These are phyloP conservation scores for Geranium brycei DNA, from an alignment of 345 rosid species.

Conservation along the genomic window DNA sequence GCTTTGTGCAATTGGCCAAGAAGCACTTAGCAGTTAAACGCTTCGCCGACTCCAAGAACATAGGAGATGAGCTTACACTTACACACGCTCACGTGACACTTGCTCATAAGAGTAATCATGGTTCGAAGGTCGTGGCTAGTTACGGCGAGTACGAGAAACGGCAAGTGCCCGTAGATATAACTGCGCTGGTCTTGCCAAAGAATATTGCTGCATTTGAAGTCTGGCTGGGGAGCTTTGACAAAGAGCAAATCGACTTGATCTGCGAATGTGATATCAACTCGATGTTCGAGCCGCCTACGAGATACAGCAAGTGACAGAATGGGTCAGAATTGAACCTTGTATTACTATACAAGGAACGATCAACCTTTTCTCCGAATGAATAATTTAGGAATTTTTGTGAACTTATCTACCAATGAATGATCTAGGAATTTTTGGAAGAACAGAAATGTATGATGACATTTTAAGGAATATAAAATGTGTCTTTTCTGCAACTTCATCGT, in stretches of 20 bases:
- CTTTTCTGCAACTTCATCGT: no score
- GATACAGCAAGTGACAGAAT: constrained; percentile 41
- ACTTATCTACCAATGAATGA: no score
- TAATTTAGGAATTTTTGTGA: constrained; percentile 4
- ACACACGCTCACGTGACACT: constrained; percentile 66
- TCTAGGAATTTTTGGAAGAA: no score
- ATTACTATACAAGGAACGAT: constrained; percentile 49
- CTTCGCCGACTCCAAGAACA: constrained; percentile 41
- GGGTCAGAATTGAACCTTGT: constrained; percentile 54
- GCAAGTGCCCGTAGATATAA: constrained; percentile 55
- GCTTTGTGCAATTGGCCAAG: constrained; percentile 37
- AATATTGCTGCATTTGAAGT: constrained; percentile 73
- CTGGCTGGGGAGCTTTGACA: constrained; percentile 52
- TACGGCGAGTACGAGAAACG: constrained; percentile 37
- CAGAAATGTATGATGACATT: no score
- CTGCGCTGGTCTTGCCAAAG: constrained; percentile 52
- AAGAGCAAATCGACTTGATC: constrained; percentile 37
- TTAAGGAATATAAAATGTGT: no score
- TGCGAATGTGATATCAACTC: constrained; percentile 70
- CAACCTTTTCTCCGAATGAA: constrained; percentile 57
- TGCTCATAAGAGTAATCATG: constrained; percentile 88
- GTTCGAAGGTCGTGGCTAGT: constrained; percentile 63
- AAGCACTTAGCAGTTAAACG: constrained; percentile 28
- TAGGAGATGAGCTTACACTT: constrained; percentile 35
- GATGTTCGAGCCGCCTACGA: constrained; percentile 59